phyloP scores from a whole-genome alignment of 2,329 filamentous ascomycete species.

The Fusarium ramigenum region DNA sequence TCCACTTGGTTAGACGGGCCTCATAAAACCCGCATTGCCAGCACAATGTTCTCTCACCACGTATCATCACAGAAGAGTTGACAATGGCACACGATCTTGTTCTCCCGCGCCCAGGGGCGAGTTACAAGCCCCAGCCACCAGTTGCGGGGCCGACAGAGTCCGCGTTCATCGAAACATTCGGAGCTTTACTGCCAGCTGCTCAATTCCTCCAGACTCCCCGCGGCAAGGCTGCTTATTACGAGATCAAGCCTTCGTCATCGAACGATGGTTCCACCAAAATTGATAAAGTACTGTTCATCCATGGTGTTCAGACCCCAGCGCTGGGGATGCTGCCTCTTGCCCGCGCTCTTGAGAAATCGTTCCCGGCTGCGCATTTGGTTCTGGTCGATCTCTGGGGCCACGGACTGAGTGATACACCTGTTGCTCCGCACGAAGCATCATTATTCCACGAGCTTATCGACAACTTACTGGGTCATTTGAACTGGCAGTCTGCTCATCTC shows the following conservation, averaged over 20 bases:
- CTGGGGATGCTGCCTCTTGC: conserved; percentile 58
- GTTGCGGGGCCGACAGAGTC: conserved; percentile 50
- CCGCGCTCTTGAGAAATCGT: conserved; percentile 45
- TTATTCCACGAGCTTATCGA: conserved; percentile 57
- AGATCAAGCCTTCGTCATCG: conserved; percentile 35
- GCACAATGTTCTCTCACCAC: neutral
- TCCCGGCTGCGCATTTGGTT: conserved; percentile 52
- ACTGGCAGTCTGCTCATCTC: conserved; percentile 55
- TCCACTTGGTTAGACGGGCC: neutral
- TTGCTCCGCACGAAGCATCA: conserved; percentile 50
- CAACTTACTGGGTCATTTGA: conserved; percentile 50
- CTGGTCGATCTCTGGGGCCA: conserved; percentile 64
- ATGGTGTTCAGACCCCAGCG: conserved; percentile 62
- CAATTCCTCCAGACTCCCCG: conserved; percentile 45
- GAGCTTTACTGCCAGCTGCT: conserved; percentile 50
- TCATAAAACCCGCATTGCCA: neutral
- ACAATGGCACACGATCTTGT: neutral
- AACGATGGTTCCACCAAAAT: neutral
- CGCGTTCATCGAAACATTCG: conserved; percentile 50
- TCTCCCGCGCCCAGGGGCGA: conserved; percentile 7
- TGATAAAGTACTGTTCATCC: conserved; percentile 54
- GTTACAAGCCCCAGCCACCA: neutral
- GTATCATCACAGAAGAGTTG: neutral
- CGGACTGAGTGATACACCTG: conserved; percentile 59
- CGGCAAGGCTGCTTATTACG: conserved; percentile 54